phyloP scores from a whole-genome alignment of 2,329 filamentous ascomycete genomes.

The Lecanosticta acicola region DNA sequence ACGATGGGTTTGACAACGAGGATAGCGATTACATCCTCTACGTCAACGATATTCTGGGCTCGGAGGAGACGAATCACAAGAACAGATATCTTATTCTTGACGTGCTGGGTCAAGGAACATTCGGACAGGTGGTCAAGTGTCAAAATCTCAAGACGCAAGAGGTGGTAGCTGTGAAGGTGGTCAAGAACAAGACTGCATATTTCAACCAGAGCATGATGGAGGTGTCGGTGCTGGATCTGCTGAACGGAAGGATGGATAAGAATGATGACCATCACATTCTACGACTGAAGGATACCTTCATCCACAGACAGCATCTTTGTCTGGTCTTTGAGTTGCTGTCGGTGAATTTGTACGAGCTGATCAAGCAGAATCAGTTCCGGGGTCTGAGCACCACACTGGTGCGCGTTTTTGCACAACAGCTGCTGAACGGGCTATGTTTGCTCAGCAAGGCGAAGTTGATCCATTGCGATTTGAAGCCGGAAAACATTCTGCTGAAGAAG shows the following conservation, averaged over 20 bases:
- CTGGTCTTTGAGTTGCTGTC: slow-evolving; percentile 93
- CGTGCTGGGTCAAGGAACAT: slow-evolving; percentile 93
- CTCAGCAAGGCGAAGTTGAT: slow-evolving; percentile 95
- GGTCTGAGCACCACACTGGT: slow-evolving; percentile 95
- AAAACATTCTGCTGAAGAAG: slow-evolving; percentile 97
- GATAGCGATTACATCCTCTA: slow-evolving; percentile 99
- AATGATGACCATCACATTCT: slow-evolving; percentile 97
- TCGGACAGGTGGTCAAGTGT: slow-evolving; percentile 97
- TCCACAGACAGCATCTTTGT: slow-evolving; percentile 93
- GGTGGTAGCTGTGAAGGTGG: slow-evolving; percentile 96
- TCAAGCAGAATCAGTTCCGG: slow-evolving; percentile 99
- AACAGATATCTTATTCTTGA: slow-evolving; percentile 97
- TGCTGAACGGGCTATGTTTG: slow-evolving; percentile 84
- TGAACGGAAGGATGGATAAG: slow-evolving; percentile 98
- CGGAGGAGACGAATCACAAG: slow-evolving; percentile 97
- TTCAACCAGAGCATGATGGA: slow-evolving; percentile 99
- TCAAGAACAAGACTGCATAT: slow-evolving; percentile 98
- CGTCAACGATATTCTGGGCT: slow-evolving; percentile 96
- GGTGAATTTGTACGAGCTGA: slow-evolving; percentile 95
- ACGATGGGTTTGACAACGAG: slow-evolving; percentile 97
- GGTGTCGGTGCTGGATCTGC: slow-evolving; percentile 89
- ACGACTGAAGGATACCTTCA: slow-evolving; percentile 94
- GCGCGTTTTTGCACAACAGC: slow-evolving; percentile 92
- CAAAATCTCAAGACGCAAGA: slow-evolving; percentile 98
- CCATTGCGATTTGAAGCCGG: slow-evolving; percentile 95